phyloP scores from a whole-genome alignment of 176 grass and related monocot genomes.

The Avena eriantha region DNA sequence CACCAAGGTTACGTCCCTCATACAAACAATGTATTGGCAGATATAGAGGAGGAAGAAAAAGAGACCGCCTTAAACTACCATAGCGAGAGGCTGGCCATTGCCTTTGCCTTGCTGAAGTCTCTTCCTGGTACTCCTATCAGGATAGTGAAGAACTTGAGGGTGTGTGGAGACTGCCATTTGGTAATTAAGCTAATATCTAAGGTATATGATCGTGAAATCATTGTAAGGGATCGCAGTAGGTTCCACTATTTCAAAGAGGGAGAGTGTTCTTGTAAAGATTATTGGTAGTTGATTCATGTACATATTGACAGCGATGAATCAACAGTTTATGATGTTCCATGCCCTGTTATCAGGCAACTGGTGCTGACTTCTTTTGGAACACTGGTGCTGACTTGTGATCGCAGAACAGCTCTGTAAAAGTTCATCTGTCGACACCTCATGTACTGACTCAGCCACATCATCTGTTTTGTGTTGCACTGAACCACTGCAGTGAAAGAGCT shows the following conservation, averaged over 20 bases:
- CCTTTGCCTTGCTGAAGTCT: constrained; percentile 81
- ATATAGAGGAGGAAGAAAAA: constrained; percentile 96
- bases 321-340: neutral
- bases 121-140: constrained; percentile 63
- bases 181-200: constrained; percentile 75
- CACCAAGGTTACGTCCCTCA: constrained; percentile 63
- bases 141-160: constrained; percentile 88
- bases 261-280: constrained; percentile 86
- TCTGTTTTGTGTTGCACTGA: neutral
- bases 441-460: neutral
- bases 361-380: neutral
- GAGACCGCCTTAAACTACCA: constrained; percentile 78
- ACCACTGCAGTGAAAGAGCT: neutral
- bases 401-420: neutral
- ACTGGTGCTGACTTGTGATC: neutral
- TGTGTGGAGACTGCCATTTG: constrained; percentile 83
- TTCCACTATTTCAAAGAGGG: constrained; percentile 77
- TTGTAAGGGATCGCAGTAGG: constrained; percentile 76
- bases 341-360: constrained; percentile 1
- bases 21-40: constrained; percentile 72
- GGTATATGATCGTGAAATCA: constrained; percentile 68
- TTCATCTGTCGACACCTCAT: neutral
- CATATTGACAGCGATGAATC: neutral
- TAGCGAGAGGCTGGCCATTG: constrained; percentile 84
- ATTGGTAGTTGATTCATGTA: constrained; percentile 61